phyloP scores from a whole-genome alignment of 495 filamentous ascomycete species.

The Podospora appendiculata region DNA sequence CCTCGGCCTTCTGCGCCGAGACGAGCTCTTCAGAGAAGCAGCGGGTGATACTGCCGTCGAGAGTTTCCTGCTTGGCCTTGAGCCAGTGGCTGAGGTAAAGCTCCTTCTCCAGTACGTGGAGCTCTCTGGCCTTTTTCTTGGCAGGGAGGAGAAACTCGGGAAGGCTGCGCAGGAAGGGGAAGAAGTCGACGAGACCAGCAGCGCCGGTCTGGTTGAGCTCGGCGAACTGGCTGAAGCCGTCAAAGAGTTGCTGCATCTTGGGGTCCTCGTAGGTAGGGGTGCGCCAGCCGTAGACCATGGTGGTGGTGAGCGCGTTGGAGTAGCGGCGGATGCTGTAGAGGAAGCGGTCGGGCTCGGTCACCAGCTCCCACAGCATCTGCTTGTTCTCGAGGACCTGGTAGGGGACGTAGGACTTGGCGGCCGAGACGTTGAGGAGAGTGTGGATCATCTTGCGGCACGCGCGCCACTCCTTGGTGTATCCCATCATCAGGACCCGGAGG shows the following conservation, averaged over 20 bases:
- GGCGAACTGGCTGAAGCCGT: slow-evolving; percentile 44
- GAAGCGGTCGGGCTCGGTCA: slow-evolving; percentile 29
- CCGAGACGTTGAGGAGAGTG: slow-evolving; percentile 34
- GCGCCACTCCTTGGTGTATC: slow-evolving; percentile 23
- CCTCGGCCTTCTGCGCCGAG: slow-evolving; percentile 26
- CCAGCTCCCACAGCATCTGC: slow-evolving; percentile 38
- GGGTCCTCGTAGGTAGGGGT: slow-evolving; percentile 39
- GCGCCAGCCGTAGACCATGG: slow-evolving; percentile 49
- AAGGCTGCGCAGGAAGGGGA: slow-evolving; percentile 31
- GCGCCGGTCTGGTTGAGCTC: slow-evolving; percentile 34
- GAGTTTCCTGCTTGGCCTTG: slow-evolving; percentile 21
- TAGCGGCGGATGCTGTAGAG: slow-evolving; percentile 47
- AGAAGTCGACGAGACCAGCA: slow-evolving; percentile 33
- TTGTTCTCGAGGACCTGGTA: slow-evolving; percentile 47
- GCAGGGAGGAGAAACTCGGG: slow-evolving; percentile 33
- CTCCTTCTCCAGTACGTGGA: slow-evolving; percentile 22
- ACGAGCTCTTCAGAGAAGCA: slow-evolving; percentile 35
- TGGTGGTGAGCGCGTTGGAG: slow-evolving; percentile 46
- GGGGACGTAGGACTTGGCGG: slow-evolving; percentile 36
- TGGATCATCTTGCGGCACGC: slow-evolving; percentile 37
- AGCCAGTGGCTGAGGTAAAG: slow-evolving; percentile 25
- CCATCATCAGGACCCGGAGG: slow-evolving; percentile 26
- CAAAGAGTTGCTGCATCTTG: slow-evolving; percentile 45
- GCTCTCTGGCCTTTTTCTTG: slow-evolving; percentile 18
- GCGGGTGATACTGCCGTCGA: slow-evolving; percentile 23